Base-by-base conservation (phyloP, 2,329 filamentous ascomycete species). In the Calonectria multiphialidica region DNA sequence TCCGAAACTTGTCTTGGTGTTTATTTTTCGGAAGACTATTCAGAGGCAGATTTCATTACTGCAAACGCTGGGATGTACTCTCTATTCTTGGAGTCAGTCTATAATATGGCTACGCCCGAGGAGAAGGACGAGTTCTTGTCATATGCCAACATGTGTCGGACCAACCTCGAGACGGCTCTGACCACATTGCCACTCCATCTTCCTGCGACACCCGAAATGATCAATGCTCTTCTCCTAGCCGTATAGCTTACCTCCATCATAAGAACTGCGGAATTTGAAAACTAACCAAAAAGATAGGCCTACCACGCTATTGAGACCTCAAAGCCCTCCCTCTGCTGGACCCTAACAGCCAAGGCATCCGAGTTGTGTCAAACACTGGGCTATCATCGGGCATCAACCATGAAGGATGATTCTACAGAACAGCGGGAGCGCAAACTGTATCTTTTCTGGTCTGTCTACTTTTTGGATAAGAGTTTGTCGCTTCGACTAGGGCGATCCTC, bases 371-470 rank as follows among this genome's bases (percentile, higher is more conserved):
- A 82, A 45, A 81, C 78, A 0, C 65, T 81, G 2, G 81, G 81
- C 15, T 82, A 82, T 25, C 80, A 82, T 64, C 74, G 81, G 9
- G 50, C 73, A 42, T 78, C 76, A 13, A 75, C 76, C 8, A 77
- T 77, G 72, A 80, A 79, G 28, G 76, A 76, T 12, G 76, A 78
- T 10, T 65, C 63, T 28, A 50, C 69, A 5, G 68, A 62, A 3
- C 73, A 80, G 1, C 64, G 53, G 3, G 68, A 75, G n/a, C 68
- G 73, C 75, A 80, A 80, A 40, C 69, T 74, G 16, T 77, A 84
- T 1, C 77, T 91, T 10, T 92, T 92, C 76, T 92, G 90, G 90
- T 85, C 83, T 44, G 81, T 88, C 0, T 92, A 92, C 74, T 86
- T 88, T 57, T 81, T 91, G 18, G 88, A 91, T 72, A 90, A 89